Conservation (phyloP, 805 yeast genomes). For the Kodamaea fukazawae region DNA sequence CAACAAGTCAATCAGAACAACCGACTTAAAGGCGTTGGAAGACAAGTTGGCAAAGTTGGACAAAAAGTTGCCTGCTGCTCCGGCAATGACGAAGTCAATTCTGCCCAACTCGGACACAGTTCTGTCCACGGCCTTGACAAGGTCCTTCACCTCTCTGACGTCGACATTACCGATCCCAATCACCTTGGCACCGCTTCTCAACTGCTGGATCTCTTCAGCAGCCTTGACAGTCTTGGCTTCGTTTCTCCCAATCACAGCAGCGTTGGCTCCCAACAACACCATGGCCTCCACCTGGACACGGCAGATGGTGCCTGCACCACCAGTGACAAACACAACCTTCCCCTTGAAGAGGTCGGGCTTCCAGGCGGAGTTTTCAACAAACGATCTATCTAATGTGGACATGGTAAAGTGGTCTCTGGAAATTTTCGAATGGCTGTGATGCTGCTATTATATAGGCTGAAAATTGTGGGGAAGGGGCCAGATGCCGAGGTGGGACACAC, state of each 20-base stretch:
- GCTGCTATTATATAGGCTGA: constrained; percentile 2
- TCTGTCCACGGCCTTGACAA: constrained; percentile 59
- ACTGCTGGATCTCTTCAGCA: constrained; percentile 59
- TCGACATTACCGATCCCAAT: constrained; percentile 72
- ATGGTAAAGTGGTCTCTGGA: constrained; percentile 15
- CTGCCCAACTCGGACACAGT: constrained; percentile 71
- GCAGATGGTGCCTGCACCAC: constrained; percentile 97
- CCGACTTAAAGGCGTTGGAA: constrained; percentile 85
- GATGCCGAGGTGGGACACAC: constrained; percentile 1
- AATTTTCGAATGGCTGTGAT: no score
- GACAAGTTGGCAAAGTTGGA: constrained; percentile 76
- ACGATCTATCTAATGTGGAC: constrained; percentile 34
- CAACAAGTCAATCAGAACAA: constrained; percentile 78
- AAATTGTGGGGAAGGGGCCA: constrained; percentile 2
- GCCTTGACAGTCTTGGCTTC: constrained; percentile 60
- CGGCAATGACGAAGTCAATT: constrained; percentile 86
- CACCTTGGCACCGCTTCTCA: constrained; percentile 63
- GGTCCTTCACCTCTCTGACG: constrained; percentile 65
- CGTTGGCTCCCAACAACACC: constrained; percentile 80
- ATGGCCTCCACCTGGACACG: constrained; percentile 85
- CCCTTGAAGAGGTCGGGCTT: constrained; percentile 72
- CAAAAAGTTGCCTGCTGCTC: constrained; percentile 94
- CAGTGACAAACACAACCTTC: constrained; percentile 88
- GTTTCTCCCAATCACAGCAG: constrained; percentile 81
- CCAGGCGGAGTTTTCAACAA: constrained; percentile 29